These are phyloP conservation scores for Penicillium sp. DNA, from an alignment of 2,329 filamentous ascomycete genomes.

Conservation along the genomic window DNA sequence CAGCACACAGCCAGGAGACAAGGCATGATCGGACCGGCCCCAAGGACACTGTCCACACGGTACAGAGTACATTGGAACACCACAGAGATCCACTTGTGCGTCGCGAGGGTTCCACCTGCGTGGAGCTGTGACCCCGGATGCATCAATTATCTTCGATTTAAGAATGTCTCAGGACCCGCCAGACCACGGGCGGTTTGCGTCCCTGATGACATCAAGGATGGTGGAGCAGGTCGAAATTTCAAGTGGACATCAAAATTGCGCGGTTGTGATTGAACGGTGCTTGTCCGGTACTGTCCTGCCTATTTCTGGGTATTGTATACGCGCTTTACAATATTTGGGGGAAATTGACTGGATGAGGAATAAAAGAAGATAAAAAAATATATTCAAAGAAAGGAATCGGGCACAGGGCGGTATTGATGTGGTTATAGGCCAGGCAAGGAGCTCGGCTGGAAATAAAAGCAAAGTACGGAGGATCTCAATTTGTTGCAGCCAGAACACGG, in stretches of 20 bases:
- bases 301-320: no score
- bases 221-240: constrained; percentile 7
- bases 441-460: not conserved
- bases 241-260: not conserved
- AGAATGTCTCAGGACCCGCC: constrained; percentile 31
- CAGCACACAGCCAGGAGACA: not conserved
- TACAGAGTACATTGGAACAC: not conserved
- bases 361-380: no score
- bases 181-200: constrained; percentile 16
- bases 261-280: not conserved
- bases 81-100: constrained; percentile 12
- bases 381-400: no score
- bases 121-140: constrained; percentile 30
- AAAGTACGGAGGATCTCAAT: not conserved
- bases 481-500: no score
- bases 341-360: no score
- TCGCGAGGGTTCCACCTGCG: constrained; percentile 20
- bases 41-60: not conserved
- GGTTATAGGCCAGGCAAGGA: not conserved
- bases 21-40: not conserved
- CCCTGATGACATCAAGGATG: constrained; percentile 29
- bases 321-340: no score
- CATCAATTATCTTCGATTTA: constrained; percentile 38
- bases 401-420: no score
- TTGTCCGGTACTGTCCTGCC: not conserved